These are phyloP conservation scores for Melaleuca quinquenervia DNA, from an alignment of 345 rosid species.

Conservation along the genomic window DNA sequence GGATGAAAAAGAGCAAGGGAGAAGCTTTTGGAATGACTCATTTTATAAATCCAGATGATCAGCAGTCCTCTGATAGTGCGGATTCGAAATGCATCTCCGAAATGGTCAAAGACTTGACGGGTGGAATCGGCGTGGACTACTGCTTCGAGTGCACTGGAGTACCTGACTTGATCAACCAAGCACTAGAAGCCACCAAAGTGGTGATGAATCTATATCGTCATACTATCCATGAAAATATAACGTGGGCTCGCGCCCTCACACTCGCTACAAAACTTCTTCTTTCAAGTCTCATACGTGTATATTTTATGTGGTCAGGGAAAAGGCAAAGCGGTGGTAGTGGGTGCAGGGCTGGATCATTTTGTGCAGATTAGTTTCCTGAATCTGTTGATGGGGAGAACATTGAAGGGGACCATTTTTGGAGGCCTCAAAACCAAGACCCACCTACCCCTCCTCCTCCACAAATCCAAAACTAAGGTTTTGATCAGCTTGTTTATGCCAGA, in stretches of 20 bases:
- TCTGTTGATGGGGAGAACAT: neutral
- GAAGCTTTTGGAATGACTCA: conserved; percentile 39
- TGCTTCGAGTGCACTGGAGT: conserved; percentile 57
- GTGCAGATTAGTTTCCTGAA: neutral
- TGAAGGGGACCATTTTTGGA: conserved; percentile 6
- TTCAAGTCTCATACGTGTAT: neutral
- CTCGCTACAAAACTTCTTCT: neutral
- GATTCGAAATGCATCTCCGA: conserved; percentile 15
- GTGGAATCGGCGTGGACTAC: conserved; percentile 49
- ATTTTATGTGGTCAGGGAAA: conserved; percentile 15
- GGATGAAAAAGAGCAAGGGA: conserved; percentile 16
- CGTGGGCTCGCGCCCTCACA: neutral
- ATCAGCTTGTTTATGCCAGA: neutral
- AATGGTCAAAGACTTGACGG: conserved; percentile 26
- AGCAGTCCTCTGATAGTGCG: neutral
- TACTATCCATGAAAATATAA: neutral
- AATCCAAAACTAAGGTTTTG: neutral
- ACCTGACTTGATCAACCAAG: conserved; percentile 25
- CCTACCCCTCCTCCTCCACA: neutral
- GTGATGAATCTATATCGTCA: neutral
- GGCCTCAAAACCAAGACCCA: conserved; percentile 1
- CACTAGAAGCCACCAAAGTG: conserved; percentile 36
- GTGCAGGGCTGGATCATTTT: conserved; percentile 3
- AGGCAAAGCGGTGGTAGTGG: conserved; percentile 33
- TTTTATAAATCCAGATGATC: conserved; percentile 47